These are phyloP conservation scores for Rhododendron mucronatum DNA, from an alignment of 148 eudicot species.

Conservation along the genomic window DNA sequence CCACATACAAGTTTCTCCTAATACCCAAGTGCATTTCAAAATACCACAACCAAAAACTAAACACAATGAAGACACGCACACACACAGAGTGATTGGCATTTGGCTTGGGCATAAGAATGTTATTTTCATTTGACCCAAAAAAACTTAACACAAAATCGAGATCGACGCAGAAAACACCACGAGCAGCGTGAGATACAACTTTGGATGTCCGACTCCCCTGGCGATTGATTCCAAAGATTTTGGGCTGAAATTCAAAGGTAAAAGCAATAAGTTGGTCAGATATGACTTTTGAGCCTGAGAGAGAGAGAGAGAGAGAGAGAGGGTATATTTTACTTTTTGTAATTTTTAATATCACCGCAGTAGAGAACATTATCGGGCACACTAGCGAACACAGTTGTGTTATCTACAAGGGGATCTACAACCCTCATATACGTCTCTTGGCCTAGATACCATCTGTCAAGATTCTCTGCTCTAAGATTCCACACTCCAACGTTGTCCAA, in stretches of 20 bases:
- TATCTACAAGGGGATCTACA: constrained; percentile 54
- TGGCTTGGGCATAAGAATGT: background rate
- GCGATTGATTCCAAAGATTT: background rate
- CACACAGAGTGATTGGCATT: background rate
- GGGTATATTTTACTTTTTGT: constrained; percentile 37
- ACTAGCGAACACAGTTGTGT: constrained; percentile 34
- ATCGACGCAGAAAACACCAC: background rate
- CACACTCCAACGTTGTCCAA: constrained; percentile 93
- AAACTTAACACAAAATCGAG: background rate
- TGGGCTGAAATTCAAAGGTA: background rate
- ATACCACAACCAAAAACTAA: too few species aligned
- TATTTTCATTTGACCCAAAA: background rate
- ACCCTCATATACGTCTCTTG: constrained; percentile 86
- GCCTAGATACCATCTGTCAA: constrained; percentile 91
- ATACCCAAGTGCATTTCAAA: too few species aligned
- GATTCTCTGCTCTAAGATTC: constrained; percentile 82
- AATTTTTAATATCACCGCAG: constrained; percentile 55
- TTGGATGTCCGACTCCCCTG: background rate
- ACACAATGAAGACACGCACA: too few species aligned
- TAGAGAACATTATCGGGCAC: constrained; percentile 68
- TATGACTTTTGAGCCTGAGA: background rate
- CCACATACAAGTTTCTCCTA: too few species aligned
- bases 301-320: background rate
- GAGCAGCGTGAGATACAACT: background rate
- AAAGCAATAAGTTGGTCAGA: background rate